A percentile compares a stretch with the other conserved stretches of the same genome.
phyloP scores from a whole-genome alignment of 345 rosid genomes.

The Durio zibethinus region DNA sequence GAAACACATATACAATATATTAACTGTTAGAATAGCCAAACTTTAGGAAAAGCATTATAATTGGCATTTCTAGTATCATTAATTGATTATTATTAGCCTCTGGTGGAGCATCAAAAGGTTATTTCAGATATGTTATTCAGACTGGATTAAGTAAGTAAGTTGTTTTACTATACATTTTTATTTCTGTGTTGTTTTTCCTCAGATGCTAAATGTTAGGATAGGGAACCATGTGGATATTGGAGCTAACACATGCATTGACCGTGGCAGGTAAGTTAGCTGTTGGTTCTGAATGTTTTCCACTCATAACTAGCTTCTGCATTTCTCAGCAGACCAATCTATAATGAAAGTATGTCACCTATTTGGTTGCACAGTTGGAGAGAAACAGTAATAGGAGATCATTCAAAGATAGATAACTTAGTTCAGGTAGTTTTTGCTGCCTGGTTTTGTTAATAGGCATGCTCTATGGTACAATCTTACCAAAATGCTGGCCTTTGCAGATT shows the following conservation, averaged over 20 bases:
- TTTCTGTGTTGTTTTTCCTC: neutral
- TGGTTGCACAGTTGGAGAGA: constrained; percentile 79
- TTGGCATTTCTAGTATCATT: neutral
- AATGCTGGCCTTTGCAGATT: constrained; percentile 40
- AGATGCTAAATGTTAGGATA: constrained; percentile 61
- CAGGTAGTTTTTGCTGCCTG: constrained; percentile 44
- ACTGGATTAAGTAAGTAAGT: neutral
- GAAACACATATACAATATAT: neutral
- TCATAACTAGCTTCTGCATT: neutral
- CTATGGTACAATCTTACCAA: constrained; percentile 2
- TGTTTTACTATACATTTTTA: neutral
- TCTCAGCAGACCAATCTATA: constrained; percentile 3
- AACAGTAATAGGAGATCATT: constrained; percentile 62
- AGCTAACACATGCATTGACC: constrained; percentile 79
- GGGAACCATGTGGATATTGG: constrained; percentile 81
- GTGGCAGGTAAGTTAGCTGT: constrained; percentile 64
- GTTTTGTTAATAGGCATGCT: constrained; percentile 5
- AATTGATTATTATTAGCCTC: neutral
- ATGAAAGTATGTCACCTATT: constrained; percentile 9
- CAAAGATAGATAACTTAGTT: constrained; percentile 85
- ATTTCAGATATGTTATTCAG: constrained; percentile 3
- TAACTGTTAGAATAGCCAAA: neutral
- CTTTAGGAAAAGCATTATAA: neutral
- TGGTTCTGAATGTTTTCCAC: neutral
- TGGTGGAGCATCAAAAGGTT: neutral